Evolutionary conservation across 1,284 basidiomycete genomes (phyloP), one percentile per base, ranked within the genome.

Genomic region (Boletus smithii): DNA sequence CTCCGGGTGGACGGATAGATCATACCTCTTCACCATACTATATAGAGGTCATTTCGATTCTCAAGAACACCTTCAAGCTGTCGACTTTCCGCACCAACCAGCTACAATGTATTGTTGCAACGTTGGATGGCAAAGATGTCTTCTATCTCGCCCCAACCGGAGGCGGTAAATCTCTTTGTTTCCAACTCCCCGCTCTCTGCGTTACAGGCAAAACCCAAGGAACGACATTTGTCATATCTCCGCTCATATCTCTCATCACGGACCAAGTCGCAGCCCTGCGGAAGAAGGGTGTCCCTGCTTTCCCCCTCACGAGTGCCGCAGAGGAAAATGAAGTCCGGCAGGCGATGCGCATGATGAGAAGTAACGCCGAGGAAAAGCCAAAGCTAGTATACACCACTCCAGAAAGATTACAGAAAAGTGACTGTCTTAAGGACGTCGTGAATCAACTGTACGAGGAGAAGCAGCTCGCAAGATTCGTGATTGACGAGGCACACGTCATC

Each of bases 111-210:
- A 91, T 98, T 58, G 80, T 83, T 42, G 86, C 85, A 3, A 85
- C 89, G 0, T 73, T 99, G 65, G 73, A 75, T 1, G 93, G 88
- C 3, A 78, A 76, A 40, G 95, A 99, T 61, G 91, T 94, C 11
- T 94, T 98, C 57, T 91, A 97, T 16, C 77, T 99, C 6, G 95
- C 98, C 84, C 95, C 97, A 0, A 99, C 95, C 0, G 95, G 95
- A 23, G 95, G 95, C 6, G 95, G 95, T 1, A 98, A 98, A 71
- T 88, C 84, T 58, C 71, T 94, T 34, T 92, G 88, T 55, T 94
- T 82, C 59, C 85, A 88, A 60, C 79, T 98, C 0, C 95, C 95
- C 0, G 95, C 94, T 2, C 76, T 97, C 17, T 88, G 93, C 60
- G 73, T 74, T 30, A 70, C 70, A 1, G 92, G 91, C 4, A 77